Evolutionary conservation across 192 early-diverging fungal genomes (phyloP), one percentile per base, ranked within the genome.

Genomic region (Backusella parvicylindrica): DNA sequence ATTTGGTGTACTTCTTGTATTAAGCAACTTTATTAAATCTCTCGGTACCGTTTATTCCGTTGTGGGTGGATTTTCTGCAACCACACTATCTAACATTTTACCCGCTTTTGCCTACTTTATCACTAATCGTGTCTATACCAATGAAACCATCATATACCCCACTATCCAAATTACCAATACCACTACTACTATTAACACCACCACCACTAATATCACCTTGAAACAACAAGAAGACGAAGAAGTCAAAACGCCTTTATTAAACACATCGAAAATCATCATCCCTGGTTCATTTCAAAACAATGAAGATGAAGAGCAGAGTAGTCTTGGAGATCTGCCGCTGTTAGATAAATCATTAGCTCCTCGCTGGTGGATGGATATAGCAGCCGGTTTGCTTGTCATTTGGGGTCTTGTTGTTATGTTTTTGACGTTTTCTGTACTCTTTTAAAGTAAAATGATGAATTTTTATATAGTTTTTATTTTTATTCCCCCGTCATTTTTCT

Each of bases 341-440:
- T 15, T 31, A 2, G 37, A 28, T 32, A 40, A 21, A 64, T 41
- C 68, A 43, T 23, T 63, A 21, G 56, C 60, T 26, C 69, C 76
- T 28, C 32, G 63, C 47, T 72, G 73, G 72, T 85, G 77, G 78
- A 38, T 87, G 69, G 83, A 85, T 70, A 72, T 84, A 2, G 73
- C 81, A 12, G 82, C 86, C 0, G 77, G 76, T 35, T 37, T 85
- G 11, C 64, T 87, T 5, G 67, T 87, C 23, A 71, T 80, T 35
- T 87, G 85, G 76, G 86, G 86, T 15, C 65, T 82, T 13, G 76
- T 84, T 69, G 84, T 87, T 9, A 87, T 87, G 86, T 38, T 84
- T 38, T 76, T 85, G 11, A 30, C 77, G 7, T 56, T 60, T 21
- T 67, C 60, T 21, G 40, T 47, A 49, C 31, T 41, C 9, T 41